phyloP scores from a whole-genome alignment of 345 rosid species.

The Acer yangbiense region DNA sequence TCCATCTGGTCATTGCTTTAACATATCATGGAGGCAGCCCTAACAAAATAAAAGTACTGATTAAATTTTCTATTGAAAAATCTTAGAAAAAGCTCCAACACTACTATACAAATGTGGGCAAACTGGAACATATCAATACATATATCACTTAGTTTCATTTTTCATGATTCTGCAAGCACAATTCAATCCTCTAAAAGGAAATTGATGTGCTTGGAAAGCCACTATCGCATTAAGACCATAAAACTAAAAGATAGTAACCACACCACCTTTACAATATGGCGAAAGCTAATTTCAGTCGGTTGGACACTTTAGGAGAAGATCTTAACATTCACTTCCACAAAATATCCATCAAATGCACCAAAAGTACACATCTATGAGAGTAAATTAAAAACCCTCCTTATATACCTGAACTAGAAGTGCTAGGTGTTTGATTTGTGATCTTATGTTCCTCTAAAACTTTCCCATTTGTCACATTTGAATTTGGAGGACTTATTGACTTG shows the following conservation, averaged over 20 bases:
- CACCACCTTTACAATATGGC: not conserved
- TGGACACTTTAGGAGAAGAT: not conserved
- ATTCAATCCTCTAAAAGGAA: not conserved
- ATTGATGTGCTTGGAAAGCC: not conserved
- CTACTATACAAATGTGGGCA: not conserved
- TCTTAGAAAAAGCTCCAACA: not conserved
- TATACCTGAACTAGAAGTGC: conserved; percentile 45
- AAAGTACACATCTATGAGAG: not conserved
- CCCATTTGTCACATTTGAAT: conserved; percentile 29
- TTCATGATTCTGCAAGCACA: conserved; percentile 1
- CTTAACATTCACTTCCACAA: not conserved
- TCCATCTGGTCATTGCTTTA: conserved; percentile 36
- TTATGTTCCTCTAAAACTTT: conserved; percentile 41
- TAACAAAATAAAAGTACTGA: conserved; percentile 19
- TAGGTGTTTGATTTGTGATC: conserved; percentile 35
- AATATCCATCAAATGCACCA: conserved; percentile 12
- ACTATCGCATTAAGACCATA: not conserved
- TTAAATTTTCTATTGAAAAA: conserved; percentile 8
- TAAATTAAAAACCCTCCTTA: not conserved
- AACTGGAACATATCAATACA: not conserved
- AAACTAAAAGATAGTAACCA: not conserved
- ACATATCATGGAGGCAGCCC: conserved; percentile 39
- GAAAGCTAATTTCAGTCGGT: not conserved
- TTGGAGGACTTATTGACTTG: conserved; percentile 29
- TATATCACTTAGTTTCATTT: not conserved